A percentile compares a stretch with the other conserved stretches of the same genome.
phyloP scores from a whole-genome alignment of 2,329 filamentous ascomycete species.

The Aspergillus sp. region DNA sequence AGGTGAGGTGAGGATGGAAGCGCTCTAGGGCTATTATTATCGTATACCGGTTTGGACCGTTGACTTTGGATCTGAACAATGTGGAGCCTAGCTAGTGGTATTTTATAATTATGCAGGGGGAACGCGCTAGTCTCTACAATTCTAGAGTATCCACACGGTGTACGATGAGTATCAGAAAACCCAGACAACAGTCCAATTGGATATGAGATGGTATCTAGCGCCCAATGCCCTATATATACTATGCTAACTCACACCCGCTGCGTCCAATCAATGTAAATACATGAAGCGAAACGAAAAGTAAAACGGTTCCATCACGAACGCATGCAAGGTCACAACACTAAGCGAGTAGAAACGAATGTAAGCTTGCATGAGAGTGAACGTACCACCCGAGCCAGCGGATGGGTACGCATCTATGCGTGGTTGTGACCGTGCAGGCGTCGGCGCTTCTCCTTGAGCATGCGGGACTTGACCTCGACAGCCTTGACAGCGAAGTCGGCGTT shows the following conservation, averaged over 20 bases:
- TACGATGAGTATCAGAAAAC: neutral
- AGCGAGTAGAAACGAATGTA: slow-evolving; percentile 14
- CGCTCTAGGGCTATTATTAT: too few species aligned
- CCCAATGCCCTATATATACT: neutral
- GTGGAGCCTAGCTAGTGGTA: too few species aligned
- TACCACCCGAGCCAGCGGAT: slow-evolving; percentile 20
- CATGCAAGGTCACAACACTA: neutral
- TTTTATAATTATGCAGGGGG: too few species aligned
- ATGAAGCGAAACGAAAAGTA: neutral
- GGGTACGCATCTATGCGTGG: slow-evolving; percentile 21
- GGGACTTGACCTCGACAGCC: slow-evolving; percentile 23
- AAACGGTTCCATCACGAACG: neutral
- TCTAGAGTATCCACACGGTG: too few species aligned
- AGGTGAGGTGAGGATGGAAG: too few species aligned
- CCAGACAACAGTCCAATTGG: neutral
- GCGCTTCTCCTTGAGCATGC: slow-evolving; percentile 28
- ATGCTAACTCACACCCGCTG: neutral
- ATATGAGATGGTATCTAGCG: neutral
- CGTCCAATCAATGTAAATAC: neutral
- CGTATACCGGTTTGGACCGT: too few species aligned
- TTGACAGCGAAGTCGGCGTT: slow-evolving; percentile 26
- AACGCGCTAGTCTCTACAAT: too few species aligned
- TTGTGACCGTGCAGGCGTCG: slow-evolving; percentile 21
- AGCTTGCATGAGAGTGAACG: neutral
- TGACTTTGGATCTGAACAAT: too few species aligned